These are phyloP conservation scores for Sordaria brevicollis DNA, from an alignment of 495 filamentous ascomycete species.

Conservation along the genomic window DNA sequence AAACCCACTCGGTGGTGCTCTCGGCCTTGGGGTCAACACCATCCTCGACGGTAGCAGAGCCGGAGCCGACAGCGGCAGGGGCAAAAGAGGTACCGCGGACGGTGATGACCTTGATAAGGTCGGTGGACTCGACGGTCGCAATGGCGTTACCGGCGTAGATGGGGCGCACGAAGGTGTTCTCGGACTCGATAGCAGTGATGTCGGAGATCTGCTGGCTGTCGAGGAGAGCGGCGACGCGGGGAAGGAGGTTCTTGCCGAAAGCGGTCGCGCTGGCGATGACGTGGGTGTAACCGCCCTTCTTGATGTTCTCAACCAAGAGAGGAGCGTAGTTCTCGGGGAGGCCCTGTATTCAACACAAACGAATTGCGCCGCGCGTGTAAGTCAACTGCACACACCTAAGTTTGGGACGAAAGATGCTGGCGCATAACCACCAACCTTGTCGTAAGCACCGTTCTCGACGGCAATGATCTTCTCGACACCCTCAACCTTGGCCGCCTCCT, in stretches of 20 bases:
- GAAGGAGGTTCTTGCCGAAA: constrained; percentile 92
- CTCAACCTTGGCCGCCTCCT: constrained; percentile 78
- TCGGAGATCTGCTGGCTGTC: constrained; percentile 92
- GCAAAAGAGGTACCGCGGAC: constrained; percentile 87
- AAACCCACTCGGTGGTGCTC: constrained; percentile 74
- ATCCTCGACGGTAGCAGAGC: constrained; percentile 49
- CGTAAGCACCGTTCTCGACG: constrained; percentile 81
- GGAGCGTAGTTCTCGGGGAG: constrained; percentile 94
- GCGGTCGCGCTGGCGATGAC: constrained; percentile 84
- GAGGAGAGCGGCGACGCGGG: constrained; percentile 87
- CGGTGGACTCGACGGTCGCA: constrained; percentile 86
- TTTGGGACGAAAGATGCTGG: not conserved
- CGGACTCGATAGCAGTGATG: constrained; percentile 73
- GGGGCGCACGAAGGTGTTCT: constrained; percentile 91
- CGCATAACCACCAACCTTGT: constrained; percentile 51
- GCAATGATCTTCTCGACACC: constrained; percentile 85
- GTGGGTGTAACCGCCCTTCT: constrained; percentile 86
- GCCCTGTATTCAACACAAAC: constrained; percentile 45
- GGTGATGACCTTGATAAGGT: constrained; percentile 79
- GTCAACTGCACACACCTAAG: not conserved
- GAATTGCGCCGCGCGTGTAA: not conserved
- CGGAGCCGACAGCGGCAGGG: constrained; percentile 41
- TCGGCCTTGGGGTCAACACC: constrained; percentile 65
- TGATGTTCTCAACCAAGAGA: constrained; percentile 87
- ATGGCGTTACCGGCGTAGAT: constrained; percentile 98